phyloP scores from a whole-genome alignment of 2,329 filamentous ascomycete genomes.

The Eurotiales sp. region DNA sequence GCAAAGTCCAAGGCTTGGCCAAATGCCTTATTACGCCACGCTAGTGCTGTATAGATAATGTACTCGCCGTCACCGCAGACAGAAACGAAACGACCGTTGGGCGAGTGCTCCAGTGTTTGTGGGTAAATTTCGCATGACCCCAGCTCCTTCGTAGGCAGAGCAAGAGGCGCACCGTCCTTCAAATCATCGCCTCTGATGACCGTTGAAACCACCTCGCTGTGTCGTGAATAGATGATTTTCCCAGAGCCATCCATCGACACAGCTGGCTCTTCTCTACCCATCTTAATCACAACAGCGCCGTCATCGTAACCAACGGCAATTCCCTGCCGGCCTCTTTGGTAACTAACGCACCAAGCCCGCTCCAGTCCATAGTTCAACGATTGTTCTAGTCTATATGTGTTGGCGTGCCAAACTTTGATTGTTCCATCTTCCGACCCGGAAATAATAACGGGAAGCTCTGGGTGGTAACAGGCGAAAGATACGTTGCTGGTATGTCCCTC shows the following conservation, averaged over 20 bases:
- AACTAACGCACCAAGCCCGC: constrained; percentile 94
- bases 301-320: constrained; percentile 97
- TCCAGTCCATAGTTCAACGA: constrained; percentile 94
- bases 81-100: constrained; percentile 85
- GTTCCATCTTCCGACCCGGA: constrained; percentile 97
- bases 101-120: constrained; percentile 90
- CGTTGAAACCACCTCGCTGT: constrained; percentile 90
- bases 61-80: constrained; percentile 97
- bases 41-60: constrained; percentile 96
- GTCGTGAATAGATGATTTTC: constrained; percentile 92
- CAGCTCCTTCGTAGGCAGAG: constrained; percentile 86
- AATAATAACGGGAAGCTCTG: constrained; percentile 93
- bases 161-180: constrained; percentile 86
- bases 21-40: constrained; percentile 96
- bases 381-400: constrained; percentile 94
- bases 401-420: constrained; percentile 97
- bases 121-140: constrained; percentile 96
- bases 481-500: constrained; percentile 98
- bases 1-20: constrained; percentile 93
- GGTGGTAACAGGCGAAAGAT: constrained; percentile 96
- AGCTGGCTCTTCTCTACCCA: constrained; percentile 93
- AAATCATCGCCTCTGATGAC: constrained; percentile 89
- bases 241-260: constrained; percentile 96
- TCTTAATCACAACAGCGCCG: constrained; percentile 94
- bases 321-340: constrained; percentile 90